Percentiles rank a stretch among this genome's conserved stretches.
These are phyloP conservation scores for Penicillium sp. DNA, from an alignment of 2,329 filamentous ascomycete genomes.

Conservation along the genomic window DNA sequence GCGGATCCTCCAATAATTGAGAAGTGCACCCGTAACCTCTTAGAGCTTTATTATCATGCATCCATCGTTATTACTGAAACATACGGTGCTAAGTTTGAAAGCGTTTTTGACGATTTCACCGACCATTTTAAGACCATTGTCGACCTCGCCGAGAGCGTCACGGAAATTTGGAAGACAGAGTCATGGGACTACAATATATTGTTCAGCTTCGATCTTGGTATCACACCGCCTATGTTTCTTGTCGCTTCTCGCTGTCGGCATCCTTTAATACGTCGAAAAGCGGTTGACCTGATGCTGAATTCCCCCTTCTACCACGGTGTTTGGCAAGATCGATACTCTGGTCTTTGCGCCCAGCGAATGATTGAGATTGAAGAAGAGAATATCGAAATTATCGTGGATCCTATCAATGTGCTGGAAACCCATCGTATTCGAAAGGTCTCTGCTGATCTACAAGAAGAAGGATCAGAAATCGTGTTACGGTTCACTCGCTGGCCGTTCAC, in stretches of 20 bases:
- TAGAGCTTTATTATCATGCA: slow-evolving; percentile 4
- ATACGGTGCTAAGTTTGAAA: too few relatives aligned
- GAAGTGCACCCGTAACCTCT: background rate
- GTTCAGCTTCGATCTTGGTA: slow-evolving; percentile 6
- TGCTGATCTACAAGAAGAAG: too few relatives aligned
- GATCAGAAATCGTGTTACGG: too few relatives aligned
- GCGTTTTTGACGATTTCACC: too few relatives aligned
- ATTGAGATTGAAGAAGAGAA: slow-evolving; percentile 1
- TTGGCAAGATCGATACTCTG: slow-evolving; percentile 8
- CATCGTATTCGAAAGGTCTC: too few relatives aligned
- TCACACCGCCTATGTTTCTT: slow-evolving; percentile 6
- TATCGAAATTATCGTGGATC: too few relatives aligned
- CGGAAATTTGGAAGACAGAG: background rate
- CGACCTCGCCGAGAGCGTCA: background rate
- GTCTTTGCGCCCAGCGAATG: slow-evolving; percentile 6
- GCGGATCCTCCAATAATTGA: background rate
- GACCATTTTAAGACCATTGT: background rate
- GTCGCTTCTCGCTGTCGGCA: slow-evolving; percentile 7
- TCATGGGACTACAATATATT: background rate
- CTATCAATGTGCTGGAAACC: too few relatives aligned
- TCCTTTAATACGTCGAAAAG: background rate
- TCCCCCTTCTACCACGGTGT: slow-evolving; percentile 1
- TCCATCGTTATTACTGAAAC: background rate
- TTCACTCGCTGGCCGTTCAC: too few relatives aligned
- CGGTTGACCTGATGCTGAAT: background rate